phyloP scores from a whole-genome alignment of 176 grass and related monocot species.

The Tillandsia leiboldiana region DNA sequence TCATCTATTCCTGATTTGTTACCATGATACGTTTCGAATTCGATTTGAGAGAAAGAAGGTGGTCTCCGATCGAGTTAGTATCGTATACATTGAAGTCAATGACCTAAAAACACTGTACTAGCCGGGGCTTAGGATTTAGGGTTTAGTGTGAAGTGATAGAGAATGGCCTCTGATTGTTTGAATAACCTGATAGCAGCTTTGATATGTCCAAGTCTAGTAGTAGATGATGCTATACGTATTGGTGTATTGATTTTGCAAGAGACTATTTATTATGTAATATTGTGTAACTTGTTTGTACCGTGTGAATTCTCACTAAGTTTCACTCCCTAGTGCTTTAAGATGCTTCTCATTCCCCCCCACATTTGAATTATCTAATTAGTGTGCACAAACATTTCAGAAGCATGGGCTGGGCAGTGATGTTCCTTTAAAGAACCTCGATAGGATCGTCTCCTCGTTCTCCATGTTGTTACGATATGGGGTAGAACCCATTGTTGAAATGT shows the following conservation, averaged over 20 bases:
- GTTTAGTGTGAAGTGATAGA: no score
- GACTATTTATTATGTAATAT: neutral
- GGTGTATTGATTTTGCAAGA: no score
- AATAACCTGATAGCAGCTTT: no score
- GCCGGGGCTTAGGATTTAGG: no score
- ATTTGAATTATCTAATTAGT: constrained; percentile 9
- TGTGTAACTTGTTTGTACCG: neutral
- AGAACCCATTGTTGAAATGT: constrained; percentile 1
- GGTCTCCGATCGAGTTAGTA: no score
- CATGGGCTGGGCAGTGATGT: constrained; percentile 87
- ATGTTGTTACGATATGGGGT: constrained; percentile 33
- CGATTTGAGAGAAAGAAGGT: neutral
- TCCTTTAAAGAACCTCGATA: constrained; percentile 51
- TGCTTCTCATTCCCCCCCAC: neutral
- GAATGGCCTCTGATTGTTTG: no score
- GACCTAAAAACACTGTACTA: no score
- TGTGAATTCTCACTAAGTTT: neutral
- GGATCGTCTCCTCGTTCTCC: constrained; percentile 56
- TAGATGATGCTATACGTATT: no score
- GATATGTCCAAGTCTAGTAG: no score
- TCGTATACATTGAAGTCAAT: no score
- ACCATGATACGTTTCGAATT: neutral
- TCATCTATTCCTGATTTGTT: neutral
- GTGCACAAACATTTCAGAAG: constrained; percentile 32
- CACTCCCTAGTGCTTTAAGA: neutral